Base-by-base conservation (phyloP, 169 alveolate genomes). In the Plasmodium gaboni region DNA sequence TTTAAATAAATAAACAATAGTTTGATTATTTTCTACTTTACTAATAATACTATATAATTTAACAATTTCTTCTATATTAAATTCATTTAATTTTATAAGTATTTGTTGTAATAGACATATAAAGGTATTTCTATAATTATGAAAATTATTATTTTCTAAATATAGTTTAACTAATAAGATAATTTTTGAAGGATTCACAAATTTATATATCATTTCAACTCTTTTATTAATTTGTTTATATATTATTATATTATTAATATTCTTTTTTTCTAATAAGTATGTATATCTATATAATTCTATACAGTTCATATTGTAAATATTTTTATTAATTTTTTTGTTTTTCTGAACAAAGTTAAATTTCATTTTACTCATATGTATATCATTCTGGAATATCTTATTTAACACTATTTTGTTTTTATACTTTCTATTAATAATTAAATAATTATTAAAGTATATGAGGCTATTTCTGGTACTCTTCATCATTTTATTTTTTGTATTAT, bases 181-280 rank as follows among this genome's bases (percentile, higher is more conserved):
- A 70, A 86, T 69, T 44, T 86, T 86, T 8, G 74, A 32, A n/a
- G 92, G 92, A 15, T 22, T 86, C 8, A 86, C 15, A 61, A 86
- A 86, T 46, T 86, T 86, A 55, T 86, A 86, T 57, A 86, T 86
- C 92, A 86, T 86, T 70, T 86, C 92, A 42, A 86, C 87, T 86
- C 92, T 86, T 38, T 59, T 86, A 68, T 86, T 86, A 44, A 86
- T 86, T 53, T 86, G 73, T 70, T 86, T 86, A 57, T 86, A 86
- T 70, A 86, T 86, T 13, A 19, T 59, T 19, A 44, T 68, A 69
- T 71, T 86, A 63, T 73, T 86, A 22, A 70, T 61, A 86, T 71
- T 71, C 15, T 60, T 69, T 13, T 65, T 86, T 50, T 70, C 28
- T 61, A 86, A 73, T 24, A 86, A 71, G 42, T 69, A 60, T 15